A percentile compares a stretch with the other conserved stretches of the same genome.
Conservation (phyloP, 768 basidiomycete genomes). For the Leccinum ochraceum region DNA sequence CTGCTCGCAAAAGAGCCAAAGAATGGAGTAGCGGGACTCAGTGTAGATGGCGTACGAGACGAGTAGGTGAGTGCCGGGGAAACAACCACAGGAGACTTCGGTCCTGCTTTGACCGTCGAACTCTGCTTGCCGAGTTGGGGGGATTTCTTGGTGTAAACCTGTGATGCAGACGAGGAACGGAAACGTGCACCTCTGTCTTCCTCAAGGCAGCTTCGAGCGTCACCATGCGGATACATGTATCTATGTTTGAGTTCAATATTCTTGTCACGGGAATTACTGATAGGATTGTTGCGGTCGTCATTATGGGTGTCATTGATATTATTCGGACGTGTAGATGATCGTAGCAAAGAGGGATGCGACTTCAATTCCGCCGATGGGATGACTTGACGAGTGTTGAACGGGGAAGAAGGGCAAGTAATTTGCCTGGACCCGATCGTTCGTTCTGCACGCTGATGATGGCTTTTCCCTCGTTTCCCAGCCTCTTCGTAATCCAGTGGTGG, state of each 20-base stretch:
- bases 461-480: conserved; percentile 16
- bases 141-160: conserved; percentile 13
- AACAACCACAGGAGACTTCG: conserved; percentile 53
- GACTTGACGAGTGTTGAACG: conserved; percentile 10
- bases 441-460: conserved; percentile 10
- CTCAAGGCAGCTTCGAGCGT: conserved; percentile 4
- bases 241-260: conserved; percentile 18
- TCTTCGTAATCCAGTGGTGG: conserved; percentile 27
- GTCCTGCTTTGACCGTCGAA: conserved; percentile 29
- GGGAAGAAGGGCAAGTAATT: conserved; percentile 1
- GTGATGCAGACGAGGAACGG: conserved; percentile 12
- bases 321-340: conserved; percentile 25
- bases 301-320: conserved; percentile 24
- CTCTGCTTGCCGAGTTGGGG: conserved; percentile 18
- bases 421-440: conserved; percentile 9
- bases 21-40: conserved; percentile 73
- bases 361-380: conserved; percentile 5
- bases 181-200: conserved; percentile 10
- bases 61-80: conserved; percentile 72
- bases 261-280: conserved; percentile 19
- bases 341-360: conserved; percentile 14
- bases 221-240: conserved; percentile 29
- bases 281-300: conserved; percentile 25
- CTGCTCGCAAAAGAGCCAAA: conserved; percentile 53
- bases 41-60: conserved; percentile 61